phyloP scores from a whole-genome alignment of 31 red algal species.

The Asparagopsis taxiformis region DNA sequence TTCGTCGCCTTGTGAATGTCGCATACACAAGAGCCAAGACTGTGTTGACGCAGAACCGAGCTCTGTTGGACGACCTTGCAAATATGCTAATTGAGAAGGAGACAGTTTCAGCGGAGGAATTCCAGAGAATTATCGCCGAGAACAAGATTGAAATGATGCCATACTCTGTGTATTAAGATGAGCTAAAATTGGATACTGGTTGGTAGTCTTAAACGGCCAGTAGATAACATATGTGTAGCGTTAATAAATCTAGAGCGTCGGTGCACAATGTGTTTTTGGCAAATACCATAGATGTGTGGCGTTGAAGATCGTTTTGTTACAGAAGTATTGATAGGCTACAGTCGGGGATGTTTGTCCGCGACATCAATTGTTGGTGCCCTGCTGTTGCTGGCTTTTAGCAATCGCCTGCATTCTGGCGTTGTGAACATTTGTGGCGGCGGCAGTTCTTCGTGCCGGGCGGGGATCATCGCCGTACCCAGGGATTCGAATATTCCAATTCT shows the following conservation, averaged over 20 bases:
- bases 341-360: background rate
- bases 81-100: constrained; percentile 93
- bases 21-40: constrained; percentile 88
- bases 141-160: constrained; percentile 90
- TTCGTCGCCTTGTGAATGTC: constrained; percentile 82
- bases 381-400: constrained; percentile 56
- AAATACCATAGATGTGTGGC: too few species aligned
- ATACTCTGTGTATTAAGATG: constrained; percentile 74
- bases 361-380: constrained; percentile 6
- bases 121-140: constrained; percentile 90
- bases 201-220: too few species aligned
- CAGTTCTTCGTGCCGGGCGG: constrained; percentile 36
- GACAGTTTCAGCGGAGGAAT: constrained; percentile 94
- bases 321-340: background rate
- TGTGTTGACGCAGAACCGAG: constrained; percentile 72
- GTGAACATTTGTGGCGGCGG: constrained; percentile 38
- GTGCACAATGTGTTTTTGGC: too few species aligned
- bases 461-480: constrained; percentile 92
- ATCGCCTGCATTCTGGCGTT: constrained; percentile 48
- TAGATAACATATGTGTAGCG: too few species aligned
- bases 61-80: constrained; percentile 81
- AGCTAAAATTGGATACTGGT: too few species aligned
- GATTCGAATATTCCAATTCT: constrained; percentile 74
- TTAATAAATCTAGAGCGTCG: too few species aligned
- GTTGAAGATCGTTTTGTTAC: too few species aligned